These are phyloP conservation scores for Aspergillus nanangensis DNA, from an alignment of 495 filamentous ascomycete species.

Conservation along the genomic window DNA sequence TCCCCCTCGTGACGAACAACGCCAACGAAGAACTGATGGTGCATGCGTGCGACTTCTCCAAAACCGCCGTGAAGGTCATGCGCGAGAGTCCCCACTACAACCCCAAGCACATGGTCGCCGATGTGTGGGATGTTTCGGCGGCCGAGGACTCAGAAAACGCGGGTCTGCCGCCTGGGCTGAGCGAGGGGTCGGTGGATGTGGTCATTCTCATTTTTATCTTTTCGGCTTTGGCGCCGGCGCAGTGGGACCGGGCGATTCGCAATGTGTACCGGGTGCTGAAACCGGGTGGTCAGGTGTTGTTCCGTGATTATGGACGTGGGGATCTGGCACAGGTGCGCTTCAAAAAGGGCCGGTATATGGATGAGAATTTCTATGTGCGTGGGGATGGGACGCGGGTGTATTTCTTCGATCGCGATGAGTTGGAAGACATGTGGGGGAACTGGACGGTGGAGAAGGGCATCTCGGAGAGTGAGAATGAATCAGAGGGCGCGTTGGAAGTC, in stretches of 20 bases:
- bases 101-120: constrained; percentile 64
- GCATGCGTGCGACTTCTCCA: constrained; percentile 91
- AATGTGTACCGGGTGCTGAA: constrained; percentile 82
- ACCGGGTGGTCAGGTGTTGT: constrained; percentile 83
- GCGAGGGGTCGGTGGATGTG: constrained; percentile 74
- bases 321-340: constrained; percentile 96
- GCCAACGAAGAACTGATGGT: constrained; percentile 73
- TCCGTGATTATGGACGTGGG: constrained; percentile 92
- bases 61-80: constrained; percentile 86
- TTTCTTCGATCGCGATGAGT: constrained; percentile 86
- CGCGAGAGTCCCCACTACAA: constrained; percentile 64
- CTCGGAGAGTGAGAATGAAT: constrained; percentile 11
- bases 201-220: constrained; percentile 96
- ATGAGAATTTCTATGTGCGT: constrained; percentile 94
- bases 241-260: constrained; percentile 77
- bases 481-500: constrained; percentile 54
- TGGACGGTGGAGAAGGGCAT: constrained; percentile 36
- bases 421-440: constrained; percentile 73
- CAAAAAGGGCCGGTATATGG: constrained; percentile 86
- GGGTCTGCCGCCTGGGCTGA: constrained; percentile 71
- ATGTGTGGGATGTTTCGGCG: constrained; percentile 87
- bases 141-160: constrained; percentile 27
- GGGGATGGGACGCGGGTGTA: constrained; percentile 96
- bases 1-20: constrained; percentile 78
- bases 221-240: constrained; percentile 77